Evolutionary conservation across 2,329 filamentous ascomycete genomes (phyloP), one percentile per base, ranked within the genome.

Genomic region (Diaporthe sp.): DNA sequence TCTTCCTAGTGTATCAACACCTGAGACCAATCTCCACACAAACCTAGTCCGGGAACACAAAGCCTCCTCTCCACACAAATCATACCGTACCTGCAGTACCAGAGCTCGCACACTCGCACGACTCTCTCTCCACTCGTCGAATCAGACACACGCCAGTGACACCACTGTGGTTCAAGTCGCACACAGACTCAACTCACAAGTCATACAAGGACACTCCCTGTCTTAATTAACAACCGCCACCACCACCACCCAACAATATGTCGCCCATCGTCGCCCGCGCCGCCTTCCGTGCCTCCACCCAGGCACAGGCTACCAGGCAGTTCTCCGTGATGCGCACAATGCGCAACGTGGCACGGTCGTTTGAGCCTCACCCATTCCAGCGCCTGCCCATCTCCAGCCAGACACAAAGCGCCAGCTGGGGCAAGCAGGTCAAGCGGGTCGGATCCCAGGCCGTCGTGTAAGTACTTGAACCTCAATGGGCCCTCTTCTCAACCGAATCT

Each of bases 351-450:
- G 82, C 82, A 67, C 82, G 84, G 68, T 80, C 80, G 44, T 84
- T 85, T 72, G 84, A 85, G 83, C 78, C 83, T 25, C 83, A 85
- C 74, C 82, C 82, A 73, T 85, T 83, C 80, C 80, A 84, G 81
- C 82, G 83, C 34, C 79, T 85, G 74, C 81, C 84, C 73, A 75
- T 78, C 17, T 70, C 82, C 22, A 76, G 74, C 49, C 76, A 77
- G 37, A 73, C 83, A 37, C 81, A 82, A 74, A 76, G 80, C 15
- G 81, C 81, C 34, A 85, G 86, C 81, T 87, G 84, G 81, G 81
- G 81, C 75, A 82, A 81, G 72, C 81, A 85, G 68, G 25, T 82
- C 65, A 84, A 82, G 79, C 77, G 82, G 7, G 78, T 82, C 28
- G 80, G 70, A 51, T 77, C 77, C 55, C 80, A 81, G 58, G 79